A percentile compares a stretch with the other conserved stretches of the same genome.
phyloP scores from a whole-genome alignment of 208 protist genomes.

The Angomonas desouzai region DNA sequence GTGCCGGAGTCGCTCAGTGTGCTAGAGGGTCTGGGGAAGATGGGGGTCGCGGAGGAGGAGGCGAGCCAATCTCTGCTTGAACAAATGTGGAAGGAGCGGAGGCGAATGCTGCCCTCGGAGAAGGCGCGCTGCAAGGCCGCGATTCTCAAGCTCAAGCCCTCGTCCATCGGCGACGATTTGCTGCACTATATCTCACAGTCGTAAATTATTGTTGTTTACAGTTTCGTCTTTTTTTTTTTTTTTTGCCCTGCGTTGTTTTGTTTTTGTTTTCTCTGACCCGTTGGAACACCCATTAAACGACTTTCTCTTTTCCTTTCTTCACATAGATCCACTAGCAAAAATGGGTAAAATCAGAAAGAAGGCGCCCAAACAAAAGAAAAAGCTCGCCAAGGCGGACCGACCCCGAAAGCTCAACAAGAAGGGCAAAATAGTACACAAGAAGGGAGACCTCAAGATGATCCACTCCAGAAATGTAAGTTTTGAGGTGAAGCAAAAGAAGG shows the following conservation, averaged over 20 bases:
- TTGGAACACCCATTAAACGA: background rate
- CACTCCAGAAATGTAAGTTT: slow-evolving; percentile 76
- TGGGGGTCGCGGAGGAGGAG: slow-evolving; percentile 35
- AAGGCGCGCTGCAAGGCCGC: slow-evolving; percentile 28
- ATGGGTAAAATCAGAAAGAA: slow-evolving; percentile 87
- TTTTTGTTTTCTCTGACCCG: slow-evolving; percentile 2
- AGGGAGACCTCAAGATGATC: slow-evolving; percentile 79
- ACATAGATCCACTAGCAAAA: slow-evolving; percentile 11
- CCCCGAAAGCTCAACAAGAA: slow-evolving; percentile 76
- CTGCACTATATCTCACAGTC: slow-evolving; percentile 18
- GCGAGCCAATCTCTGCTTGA: slow-evolving; percentile 44
- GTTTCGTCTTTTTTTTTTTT: slow-evolving; percentile 15
- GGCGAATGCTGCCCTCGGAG: slow-evolving; percentile 46
- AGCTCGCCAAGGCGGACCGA: slow-evolving; percentile 69
- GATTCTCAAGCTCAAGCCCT: slow-evolving; percentile 17
- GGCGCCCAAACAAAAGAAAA: slow-evolving; percentile 79
- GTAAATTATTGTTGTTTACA: background rate
- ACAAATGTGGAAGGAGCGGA: slow-evolving; percentile 47
- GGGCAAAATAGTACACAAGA: slow-evolving; percentile 82
- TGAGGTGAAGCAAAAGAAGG: slow-evolving; percentile 83
- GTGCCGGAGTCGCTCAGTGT: slow-evolving; percentile 52
- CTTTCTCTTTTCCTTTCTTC: background rate
- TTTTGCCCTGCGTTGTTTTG: background rate
- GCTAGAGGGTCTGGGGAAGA: slow-evolving; percentile 49
- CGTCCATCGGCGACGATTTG: slow-evolving; percentile 17